Conservation (phyloP, 768 basidiomycete species). For the Leccinum disarticulatum region DNA sequence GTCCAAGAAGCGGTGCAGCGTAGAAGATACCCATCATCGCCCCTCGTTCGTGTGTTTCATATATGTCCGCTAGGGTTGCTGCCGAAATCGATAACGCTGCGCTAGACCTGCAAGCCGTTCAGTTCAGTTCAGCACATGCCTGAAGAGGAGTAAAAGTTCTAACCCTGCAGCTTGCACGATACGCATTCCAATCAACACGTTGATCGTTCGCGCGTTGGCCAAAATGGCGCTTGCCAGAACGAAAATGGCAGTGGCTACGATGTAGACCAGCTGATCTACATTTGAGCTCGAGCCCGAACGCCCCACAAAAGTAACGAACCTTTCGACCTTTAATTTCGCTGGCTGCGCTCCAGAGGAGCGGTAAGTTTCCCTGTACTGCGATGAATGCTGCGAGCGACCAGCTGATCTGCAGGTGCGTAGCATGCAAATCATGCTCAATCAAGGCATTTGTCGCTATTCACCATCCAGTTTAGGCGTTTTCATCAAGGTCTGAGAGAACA, state of each 20-base stretch:
- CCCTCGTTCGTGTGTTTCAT: slow-evolving; percentile 71
- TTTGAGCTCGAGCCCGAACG: slow-evolving; percentile 4
- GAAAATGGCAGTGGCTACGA: slow-evolving; percentile 52
- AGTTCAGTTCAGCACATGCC: slow-evolving; percentile 4
- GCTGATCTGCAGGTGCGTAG: slow-evolving; percentile 62
- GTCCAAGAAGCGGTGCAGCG: slow-evolving; percentile 75
- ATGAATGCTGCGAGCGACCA: slow-evolving; percentile 73
- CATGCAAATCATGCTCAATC: slow-evolving; percentile 59
- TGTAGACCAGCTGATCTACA: slow-evolving; percentile 47
- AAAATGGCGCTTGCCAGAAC: slow-evolving; percentile 55
- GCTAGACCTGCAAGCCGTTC: slow-evolving; percentile 45
- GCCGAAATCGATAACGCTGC: slow-evolving; percentile 73
- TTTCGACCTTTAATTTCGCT: slow-evolving; percentile 79
- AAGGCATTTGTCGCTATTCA: slow-evolving; percentile 57
- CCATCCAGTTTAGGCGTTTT: background rate
- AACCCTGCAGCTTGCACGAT: slow-evolving; percentile 67
- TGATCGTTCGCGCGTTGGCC: slow-evolving; percentile 54
- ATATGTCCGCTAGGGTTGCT: slow-evolving; percentile 77
- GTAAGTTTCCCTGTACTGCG: slow-evolving; percentile 64
- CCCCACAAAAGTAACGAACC: slow-evolving; percentile 34
- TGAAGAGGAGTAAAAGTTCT: slow-evolving; percentile 16
- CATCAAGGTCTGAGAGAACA: background rate
- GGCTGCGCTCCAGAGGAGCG: slow-evolving; percentile 65
- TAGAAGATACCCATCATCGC: slow-evolving; percentile 82
- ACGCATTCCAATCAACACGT: slow-evolving; percentile 64